Base-by-base conservation (phyloP, 768 basidiomycete species). In the Pleurotus djamor region DNA sequence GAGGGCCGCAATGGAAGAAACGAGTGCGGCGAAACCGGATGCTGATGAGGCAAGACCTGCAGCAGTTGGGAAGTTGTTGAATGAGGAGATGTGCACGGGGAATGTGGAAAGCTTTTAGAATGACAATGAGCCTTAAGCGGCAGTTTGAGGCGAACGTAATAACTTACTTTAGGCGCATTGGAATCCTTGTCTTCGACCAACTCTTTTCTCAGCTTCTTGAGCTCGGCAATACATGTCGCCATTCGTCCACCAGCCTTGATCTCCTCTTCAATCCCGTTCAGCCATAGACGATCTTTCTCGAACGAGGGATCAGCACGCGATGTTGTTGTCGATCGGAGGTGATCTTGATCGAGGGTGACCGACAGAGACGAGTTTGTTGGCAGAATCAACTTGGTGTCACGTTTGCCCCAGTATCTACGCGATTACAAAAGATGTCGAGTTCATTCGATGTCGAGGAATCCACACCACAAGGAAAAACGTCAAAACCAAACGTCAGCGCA, bases 1-100 rank as follows among this genome's bases (percentile, higher is more conserved):
- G 63, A 98, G 87, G 8, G 86, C 79, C 1, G 95, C 88, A 52
- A 99, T 83, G 54, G 96, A 97, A 10, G 89, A 82, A 32, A 94
- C 91, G 43, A 99, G 89, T 0, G 97, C 97, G 4, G 97, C 96
- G 66, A 98, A 96, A 13, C 97, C 97, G 0, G 95, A 93, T 0
- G 97, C 97, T 36, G 96, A 98, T 0, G 96, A 98, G 1, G 97
- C 97, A 48, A 99, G 87, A 4, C 97, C 97, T 0, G 97, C 97
- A 12, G 97, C 97, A 12, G 97, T 99, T 34, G 97, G 97, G 81
- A 99, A 98, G 79, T 98, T 98, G 83, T 99, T 99, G 77, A 86
- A 88, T 5, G 96, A 98, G 59, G 86, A 86, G 66, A 99, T 94
- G 76, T 94, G 95, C 4, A 98, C 84, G 14, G 82, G 76, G 72